phyloP scores from a whole-genome alignment of 2,329 filamentous ascomycete genomes.

The Alternaria incomplexa region DNA sequence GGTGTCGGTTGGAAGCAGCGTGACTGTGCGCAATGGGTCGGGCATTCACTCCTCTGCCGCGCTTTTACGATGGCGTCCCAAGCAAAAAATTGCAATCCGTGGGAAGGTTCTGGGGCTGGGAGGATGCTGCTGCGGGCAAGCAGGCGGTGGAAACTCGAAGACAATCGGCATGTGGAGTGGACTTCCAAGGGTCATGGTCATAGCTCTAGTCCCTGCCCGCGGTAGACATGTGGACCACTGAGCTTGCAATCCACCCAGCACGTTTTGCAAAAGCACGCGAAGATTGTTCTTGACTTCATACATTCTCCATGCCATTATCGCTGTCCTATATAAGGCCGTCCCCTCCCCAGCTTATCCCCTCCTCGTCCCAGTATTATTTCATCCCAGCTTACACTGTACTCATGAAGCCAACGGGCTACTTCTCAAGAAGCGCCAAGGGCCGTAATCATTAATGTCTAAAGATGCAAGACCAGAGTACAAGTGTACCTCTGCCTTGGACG shows the following conservation, averaged over 20 bases:
- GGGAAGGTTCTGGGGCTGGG: background rate
- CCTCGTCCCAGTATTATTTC: slow-evolving; percentile 14
- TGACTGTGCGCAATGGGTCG: background rate
- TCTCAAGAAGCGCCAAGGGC: slow-evolving; percentile 18
- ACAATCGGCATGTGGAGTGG: slow-evolving; percentile 12
- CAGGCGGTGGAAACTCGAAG: background rate
- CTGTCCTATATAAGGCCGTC: background rate
- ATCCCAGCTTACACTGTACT: slow-evolving; percentile 19
- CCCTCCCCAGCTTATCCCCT: background rate
- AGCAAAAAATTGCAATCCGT: background rate
- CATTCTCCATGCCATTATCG: slow-evolving; percentile 21
- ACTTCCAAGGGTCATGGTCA: slow-evolving; percentile 23
- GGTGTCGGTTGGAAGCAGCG: background rate
- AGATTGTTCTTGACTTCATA: background rate
- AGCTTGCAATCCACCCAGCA: background rate
- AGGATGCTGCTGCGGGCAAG: background rate
- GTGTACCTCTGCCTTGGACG: slow-evolving; percentile 19
- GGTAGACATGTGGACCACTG: background rate
- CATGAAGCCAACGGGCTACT: slow-evolving; percentile 18
- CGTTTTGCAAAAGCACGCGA: background rate
- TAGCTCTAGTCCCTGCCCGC: slow-evolving; percentile 17
- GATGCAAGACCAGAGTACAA: slow-evolving; percentile 18
- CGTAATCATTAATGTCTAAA: slow-evolving; percentile 40
- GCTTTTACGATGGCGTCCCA: background rate
- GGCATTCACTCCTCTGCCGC: background rate